A percentile compares a stretch with the other conserved stretches of the same genome.
Evolutionary conservation across 2,329 filamentous ascomycete genomes (phyloP).

Genomic region (Aspergillus quadrilineatus): DNA sequence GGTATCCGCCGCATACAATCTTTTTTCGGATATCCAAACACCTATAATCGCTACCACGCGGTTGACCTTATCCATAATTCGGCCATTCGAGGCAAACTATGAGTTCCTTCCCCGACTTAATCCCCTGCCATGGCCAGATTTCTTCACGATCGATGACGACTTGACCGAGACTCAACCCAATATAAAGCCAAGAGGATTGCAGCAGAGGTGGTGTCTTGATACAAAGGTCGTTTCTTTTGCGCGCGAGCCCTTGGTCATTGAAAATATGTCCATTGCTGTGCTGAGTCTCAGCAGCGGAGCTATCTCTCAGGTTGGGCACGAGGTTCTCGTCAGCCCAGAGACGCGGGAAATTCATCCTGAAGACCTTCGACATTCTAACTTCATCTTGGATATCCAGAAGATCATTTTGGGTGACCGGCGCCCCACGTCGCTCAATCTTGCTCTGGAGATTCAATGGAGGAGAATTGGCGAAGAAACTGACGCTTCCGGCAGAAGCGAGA

Average conservation of each 20-base stretch:
- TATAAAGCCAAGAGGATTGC: constrained; percentile 59
- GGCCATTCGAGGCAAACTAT: constrained; percentile 89
- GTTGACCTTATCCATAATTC: constrained; percentile 69
- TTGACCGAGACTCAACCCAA: constrained; percentile 28
- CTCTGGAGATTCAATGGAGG: constrained; percentile 74
- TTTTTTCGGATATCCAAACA: constrained; percentile 76
- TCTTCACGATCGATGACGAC: constrained; percentile 65
- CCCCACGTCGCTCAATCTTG: constrained; percentile 70
- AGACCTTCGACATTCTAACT: constrained; percentile 69
- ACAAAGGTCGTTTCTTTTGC: constrained; percentile 75
- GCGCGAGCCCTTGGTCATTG: constrained; percentile 57
- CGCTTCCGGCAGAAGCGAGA: constrained; percentile 25
- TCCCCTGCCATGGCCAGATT: constrained; percentile 76
- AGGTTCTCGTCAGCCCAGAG: constrained; percentile 33
- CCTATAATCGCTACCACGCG: constrained; percentile 72
- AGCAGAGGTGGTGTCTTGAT: constrained; percentile 77
- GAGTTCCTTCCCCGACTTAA: constrained; percentile 80
- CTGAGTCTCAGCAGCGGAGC: constrained; percentile 63
- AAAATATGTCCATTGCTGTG: constrained; percentile 65
- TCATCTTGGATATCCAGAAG: constrained; percentile 74
- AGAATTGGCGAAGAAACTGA: constrained; percentile 47
- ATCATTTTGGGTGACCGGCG: constrained; percentile 76
- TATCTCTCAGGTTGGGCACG: constrained; percentile 50
- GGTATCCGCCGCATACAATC: constrained; percentile 72
- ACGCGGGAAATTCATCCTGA: constrained; percentile 58